Evolutionary conservation across 441 rosid genomes (phyloP), one percentile per base, ranked within the genome.

Genomic region (Aquilaria agallochum): DNA sequence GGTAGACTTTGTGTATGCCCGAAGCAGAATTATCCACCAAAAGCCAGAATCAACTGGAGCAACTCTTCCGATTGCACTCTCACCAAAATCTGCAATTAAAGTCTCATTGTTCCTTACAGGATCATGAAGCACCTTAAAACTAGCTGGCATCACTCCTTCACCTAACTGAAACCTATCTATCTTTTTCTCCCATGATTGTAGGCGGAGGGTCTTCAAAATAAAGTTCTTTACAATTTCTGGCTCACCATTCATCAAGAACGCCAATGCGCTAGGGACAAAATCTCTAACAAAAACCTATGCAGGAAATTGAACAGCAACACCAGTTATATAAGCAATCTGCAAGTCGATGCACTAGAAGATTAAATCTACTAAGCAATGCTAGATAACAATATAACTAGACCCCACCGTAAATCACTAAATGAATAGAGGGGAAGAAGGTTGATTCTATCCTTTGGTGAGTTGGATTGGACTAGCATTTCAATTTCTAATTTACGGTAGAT

Each of bases 11-110:
- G 96, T 90, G 68, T 90, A 93, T 10, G 97, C 92, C 49, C 95
- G 83, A 53, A 93, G 96, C 75, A 93, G 65, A 69, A 93, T 82
- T 56, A 93, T 93, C 98, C 98, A 88, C 98, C 98, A 90, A 75
- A 93, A 90, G 51, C 96, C 98, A 53, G 97, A 93, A 73, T 93
- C 98, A 57, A 90, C 88, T 2, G 98, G 97, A 40, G 98, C 98
- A 30, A 90, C 97, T 78, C 98, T 86, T 66, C 98, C 98, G 59
- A 93, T 93, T 49, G 97, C 97, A 53, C 89, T 90, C 82, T 90
- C 98, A 0, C 97, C 97, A 62, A 90, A 93, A 78, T 93, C 98
- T 51, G 97, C 96, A 5, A 86, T 85, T 69, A 90, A 71, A 8
- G 91, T 93, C 63, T 90, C 98, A 9, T 15, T 66, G 73, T 93